phyloP scores from a whole-genome alignment of 2,329 filamentous ascomycete species.

The Cladophialophora carrionii region DNA sequence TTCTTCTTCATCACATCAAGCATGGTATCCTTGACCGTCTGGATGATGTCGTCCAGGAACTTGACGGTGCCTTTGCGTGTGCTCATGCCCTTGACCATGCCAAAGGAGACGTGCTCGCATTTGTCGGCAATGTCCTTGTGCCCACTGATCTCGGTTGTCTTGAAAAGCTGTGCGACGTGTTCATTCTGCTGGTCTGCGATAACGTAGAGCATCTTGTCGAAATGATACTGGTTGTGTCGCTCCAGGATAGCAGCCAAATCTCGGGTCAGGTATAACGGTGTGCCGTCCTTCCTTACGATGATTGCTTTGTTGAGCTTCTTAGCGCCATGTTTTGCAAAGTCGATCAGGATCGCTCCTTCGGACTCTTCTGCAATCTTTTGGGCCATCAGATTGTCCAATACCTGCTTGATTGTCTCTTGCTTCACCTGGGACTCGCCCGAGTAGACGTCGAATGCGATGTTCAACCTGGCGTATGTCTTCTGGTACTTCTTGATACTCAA shows the following conservation, averaged over 20 bases:
- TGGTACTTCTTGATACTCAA: constrained; percentile 67
- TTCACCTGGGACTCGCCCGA: constrained; percentile 71
- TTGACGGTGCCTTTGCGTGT: constrained; percentile 72
- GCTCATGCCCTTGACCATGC: constrained; percentile 68
- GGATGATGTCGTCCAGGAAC: constrained; percentile 72
- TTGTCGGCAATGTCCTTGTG: constrained; percentile 61
- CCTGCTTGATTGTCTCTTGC: constrained; percentile 63
- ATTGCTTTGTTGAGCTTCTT: constrained; percentile 71
- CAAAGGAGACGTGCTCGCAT: constrained; percentile 68
- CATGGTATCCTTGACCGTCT: constrained; percentile 89
- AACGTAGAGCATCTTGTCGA: constrained; percentile 71
- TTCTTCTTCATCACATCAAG: constrained; percentile 96
- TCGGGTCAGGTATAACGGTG: constrained; percentile 68
- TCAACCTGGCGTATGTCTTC: constrained; percentile 65
- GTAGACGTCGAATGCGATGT: constrained; percentile 68
- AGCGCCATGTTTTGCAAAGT: constrained; percentile 68
- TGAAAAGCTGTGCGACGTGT: constrained; percentile 67
- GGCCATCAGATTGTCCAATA: constrained; percentile 62
- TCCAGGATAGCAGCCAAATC: constrained; percentile 69
- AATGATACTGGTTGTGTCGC: constrained; percentile 63
- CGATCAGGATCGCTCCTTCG: constrained; percentile 69
- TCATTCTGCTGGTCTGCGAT: constrained; percentile 67
- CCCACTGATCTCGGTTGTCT: constrained; percentile 65
- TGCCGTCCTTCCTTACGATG: constrained; percentile 68
- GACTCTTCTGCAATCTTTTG: constrained; percentile 65